A percentile compares a stretch with the other conserved stretches of the same genome.
Conservation (phyloP, 176 grass and related monocot genomes). For the Panicum miliaceum region DNA sequence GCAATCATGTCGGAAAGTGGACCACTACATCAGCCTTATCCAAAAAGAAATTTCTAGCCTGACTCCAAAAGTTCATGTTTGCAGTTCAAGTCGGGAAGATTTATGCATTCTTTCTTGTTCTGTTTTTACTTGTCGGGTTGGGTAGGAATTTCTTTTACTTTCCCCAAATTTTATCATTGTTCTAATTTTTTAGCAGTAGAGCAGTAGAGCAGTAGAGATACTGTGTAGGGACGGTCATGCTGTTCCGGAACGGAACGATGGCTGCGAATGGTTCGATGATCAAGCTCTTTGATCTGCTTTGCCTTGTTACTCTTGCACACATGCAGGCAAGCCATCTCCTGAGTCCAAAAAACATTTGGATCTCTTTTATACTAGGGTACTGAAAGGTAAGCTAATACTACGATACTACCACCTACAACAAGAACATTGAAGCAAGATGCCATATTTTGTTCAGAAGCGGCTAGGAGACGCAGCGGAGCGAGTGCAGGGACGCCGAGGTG, state of each 20-base stretch:
- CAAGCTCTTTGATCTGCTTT: neutral
- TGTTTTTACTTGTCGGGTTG: too few species aligned
- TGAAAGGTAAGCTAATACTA: neutral
- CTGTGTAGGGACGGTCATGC: neutral
- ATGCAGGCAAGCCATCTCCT: neutral
- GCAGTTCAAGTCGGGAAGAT: neutral
- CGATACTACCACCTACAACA: neutral
- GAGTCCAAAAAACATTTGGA: neutral
- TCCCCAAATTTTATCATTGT: neutral
- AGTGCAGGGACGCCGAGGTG: conserved; percentile 59
- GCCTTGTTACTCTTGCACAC: neutral
- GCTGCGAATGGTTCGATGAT: neutral
- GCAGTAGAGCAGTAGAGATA: too few species aligned
- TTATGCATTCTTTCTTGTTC: neutral
- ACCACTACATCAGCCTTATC: neutral
- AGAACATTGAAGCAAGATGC: neutral
- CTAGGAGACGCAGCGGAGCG: conserved; percentile 70
- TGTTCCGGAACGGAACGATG: neutral
- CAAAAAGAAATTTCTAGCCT: neutral
- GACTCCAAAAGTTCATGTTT: neutral
- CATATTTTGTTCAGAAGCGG: neutral
- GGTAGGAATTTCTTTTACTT: neutral
- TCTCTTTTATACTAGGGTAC: neutral
- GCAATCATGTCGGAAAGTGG: neutral
- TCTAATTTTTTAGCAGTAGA: too few species aligned